Evolutionary conservation across 1,284 basidiomycete species (phyloP), one percentile per base, ranked within the genome.

Genomic region (Cutaneotrichosporon sp.): DNA sequence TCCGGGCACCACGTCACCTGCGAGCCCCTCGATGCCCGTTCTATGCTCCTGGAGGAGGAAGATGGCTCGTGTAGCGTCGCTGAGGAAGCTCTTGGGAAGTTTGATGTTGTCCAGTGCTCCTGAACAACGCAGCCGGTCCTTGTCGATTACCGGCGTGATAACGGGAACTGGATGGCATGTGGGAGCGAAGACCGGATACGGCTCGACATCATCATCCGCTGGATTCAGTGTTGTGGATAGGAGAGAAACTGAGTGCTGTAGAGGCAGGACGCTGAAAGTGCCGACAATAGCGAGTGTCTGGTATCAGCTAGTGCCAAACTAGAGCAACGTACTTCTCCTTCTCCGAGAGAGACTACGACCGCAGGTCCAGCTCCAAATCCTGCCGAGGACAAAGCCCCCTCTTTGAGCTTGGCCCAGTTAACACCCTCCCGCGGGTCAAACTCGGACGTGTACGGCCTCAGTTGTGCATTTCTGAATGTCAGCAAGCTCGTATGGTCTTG

Each of bases 91-190:
- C 24, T 49, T 54, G 4, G 69, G 64, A 4, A 68, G 34, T 14
- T 33, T 41, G 11, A 49, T 4, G 12, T 32, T 19, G n/a, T 31
- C 29, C 2, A 49, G 11, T 14, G 29, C 42, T 1, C 10, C 11
- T 11, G 42, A 44, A 16, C 27, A 31, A 2, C 27, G 37, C 10
- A 49, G 46, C 26, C n/a, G 35, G 8, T 32, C 34, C 3, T 19
- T 14, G 6, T 39, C 27, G 26, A 17, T n/a, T 1, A 57, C 49
- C 4, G 61, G 75, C 57, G n/a, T 79, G 72, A 55, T 79, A 74
- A 52, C 67, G 2, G 81, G 79, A 0, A 82, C 70, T 1, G 80
- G 80, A 2, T 79, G 76, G 0, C 79, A 78, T 0, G 79, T 78
- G n/a, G 79, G 79, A 25, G 78, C 78, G 53, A 78, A 75, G 12